Evolutionary conservation across 768 basidiomycete species (phyloP), one percentile per base, ranked within the genome.

Genomic region (Leccinum imitatum): DNA sequence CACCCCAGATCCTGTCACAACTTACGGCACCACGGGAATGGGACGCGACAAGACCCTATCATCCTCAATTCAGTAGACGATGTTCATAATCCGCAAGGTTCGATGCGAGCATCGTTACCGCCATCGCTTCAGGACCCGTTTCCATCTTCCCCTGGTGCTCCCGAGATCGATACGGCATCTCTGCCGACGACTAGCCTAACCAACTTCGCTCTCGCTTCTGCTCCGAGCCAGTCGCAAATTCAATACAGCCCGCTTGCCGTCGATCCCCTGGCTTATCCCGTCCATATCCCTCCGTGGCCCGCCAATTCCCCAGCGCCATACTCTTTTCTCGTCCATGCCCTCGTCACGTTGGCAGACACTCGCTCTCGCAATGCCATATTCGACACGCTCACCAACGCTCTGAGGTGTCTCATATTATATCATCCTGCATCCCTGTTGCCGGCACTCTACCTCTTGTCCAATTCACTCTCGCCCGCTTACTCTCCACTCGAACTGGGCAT

Each of bases 391-490:
- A 87, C 87, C 39, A 96, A 95, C 66, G 80, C 88, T 30, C 73
- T 96, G 9, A 86, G 89, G 30, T 80, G 84, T 21, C 80, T 96
- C 55, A 79, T 86, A 61, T 70, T 76, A 41, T 82, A 85, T 64
- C 84, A 93, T 66, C 83, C 90, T 0, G 57, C 78, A 21, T 89
- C 91, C 44, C 81, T 96, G 48, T 76, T 89, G 50, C 82, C 90
- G n/a, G 80, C 90, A 37, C 75, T 93, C 7, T 94, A 93, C 70
- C 83, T 94, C 21, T 77, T 94, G 33, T 92, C 92, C 13, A 95
- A 93, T 71, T 83, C 89, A 21, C 79, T 94, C 37, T 80, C 84
- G 2, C 90, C 92, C 19, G 83, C 89, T 1, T 95, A 93, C 74
- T 78, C 82, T 51, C 78, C 86, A 15, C 73, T 88, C 50, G 89